Conservation (phyloP, 306 rosid species). For the Cucurbita argyrosperma region DNA sequence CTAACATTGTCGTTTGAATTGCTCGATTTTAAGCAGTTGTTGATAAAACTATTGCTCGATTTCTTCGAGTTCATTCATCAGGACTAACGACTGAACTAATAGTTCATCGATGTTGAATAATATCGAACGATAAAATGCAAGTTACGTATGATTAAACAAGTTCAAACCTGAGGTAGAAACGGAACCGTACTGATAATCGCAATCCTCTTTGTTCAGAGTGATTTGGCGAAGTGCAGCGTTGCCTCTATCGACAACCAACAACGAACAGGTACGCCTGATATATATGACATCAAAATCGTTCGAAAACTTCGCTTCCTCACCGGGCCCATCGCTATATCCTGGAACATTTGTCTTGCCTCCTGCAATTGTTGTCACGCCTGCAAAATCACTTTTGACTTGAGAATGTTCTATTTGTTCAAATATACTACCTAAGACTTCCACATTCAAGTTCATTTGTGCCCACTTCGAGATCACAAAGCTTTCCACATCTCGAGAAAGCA, state of each 20-base stretch:
- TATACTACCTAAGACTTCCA: not conserved
- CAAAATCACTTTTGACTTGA: slow-evolving; percentile 11
- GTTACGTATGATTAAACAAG: not conserved
- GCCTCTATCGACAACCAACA: slow-evolving; percentile 92
- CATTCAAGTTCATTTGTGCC: not conserved
- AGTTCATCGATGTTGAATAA: not conserved
- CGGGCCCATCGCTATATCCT: slow-evolving; percentile 96
- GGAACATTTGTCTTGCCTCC: slow-evolving; percentile 87
- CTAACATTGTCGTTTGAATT: not conserved
- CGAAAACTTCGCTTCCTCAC: slow-evolving; percentile 95
- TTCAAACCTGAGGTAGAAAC: slow-evolving; percentile 68
- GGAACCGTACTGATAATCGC: slow-evolving; percentile 66
- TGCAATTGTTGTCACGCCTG: slow-evolving; percentile 96
- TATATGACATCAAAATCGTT: slow-evolving; percentile 88
- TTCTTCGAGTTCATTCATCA: not conserved
- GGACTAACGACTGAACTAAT: not conserved
- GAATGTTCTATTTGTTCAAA: slow-evolving; percentile 5
- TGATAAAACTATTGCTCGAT: not conserved
- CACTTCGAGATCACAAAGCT: not conserved
- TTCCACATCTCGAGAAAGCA: not conserved
- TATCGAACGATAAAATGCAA: not conserved
- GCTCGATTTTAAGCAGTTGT: not conserved
- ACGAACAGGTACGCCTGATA: slow-evolving; percentile 71
- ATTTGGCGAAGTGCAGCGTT: slow-evolving; percentile 94
- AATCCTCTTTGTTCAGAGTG: slow-evolving; percentile 72